These are phyloP conservation scores for Plectranthus barbatus DNA, from an alignment of 257 asterid species.

Conservation along the genomic window DNA sequence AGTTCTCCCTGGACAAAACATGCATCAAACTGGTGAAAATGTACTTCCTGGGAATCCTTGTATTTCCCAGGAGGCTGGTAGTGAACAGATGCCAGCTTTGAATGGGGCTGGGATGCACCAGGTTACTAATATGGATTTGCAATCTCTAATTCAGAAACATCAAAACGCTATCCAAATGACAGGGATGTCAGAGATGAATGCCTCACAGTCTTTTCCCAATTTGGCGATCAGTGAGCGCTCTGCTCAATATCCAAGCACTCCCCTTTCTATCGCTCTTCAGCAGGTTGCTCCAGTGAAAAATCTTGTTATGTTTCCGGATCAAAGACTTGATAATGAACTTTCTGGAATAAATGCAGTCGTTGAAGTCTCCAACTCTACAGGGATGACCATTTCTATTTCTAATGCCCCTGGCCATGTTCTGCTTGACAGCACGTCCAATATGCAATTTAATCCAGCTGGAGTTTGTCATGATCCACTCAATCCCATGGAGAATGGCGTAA, in stretches of 20 bases:
- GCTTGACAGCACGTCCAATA: slow-evolving; percentile 2
- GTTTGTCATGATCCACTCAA: slow-evolving; percentile 22
- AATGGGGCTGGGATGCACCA: slow-evolving; percentile 29
- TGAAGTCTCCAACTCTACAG: slow-evolving; percentile 24
- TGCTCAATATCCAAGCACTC: slow-evolving; percentile 27
- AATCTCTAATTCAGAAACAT: slow-evolving; percentile 31
- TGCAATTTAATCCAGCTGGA: slow-evolving; percentile 20
- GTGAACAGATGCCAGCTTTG: slow-evolving; percentile 20
- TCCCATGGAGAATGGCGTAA: slow-evolving; percentile 24
- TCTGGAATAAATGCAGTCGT: slow-evolving; percentile 26
- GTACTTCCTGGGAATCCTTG: slow-evolving; percentile 28
- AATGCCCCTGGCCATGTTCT: slow-evolving; percentile 17
- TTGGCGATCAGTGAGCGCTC: slow-evolving; percentile 28
- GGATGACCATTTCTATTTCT: slow-evolving; percentile 14
- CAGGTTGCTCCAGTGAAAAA: slow-evolving; percentile 17
- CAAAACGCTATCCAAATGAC: slow-evolving; percentile 29
- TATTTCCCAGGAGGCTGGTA: slow-evolving; percentile 23
- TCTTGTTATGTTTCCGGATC: slow-evolving; percentile 25
- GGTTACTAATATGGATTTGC: slow-evolving; percentile 19
- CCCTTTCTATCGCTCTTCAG: slow-evolving; percentile 16
- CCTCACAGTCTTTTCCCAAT: slow-evolving; percentile 27
- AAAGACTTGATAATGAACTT: slow-evolving; percentile 20
- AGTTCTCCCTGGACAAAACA: slow-evolving; percentile 30
- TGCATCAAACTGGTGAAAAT: slow-evolving; percentile 30
- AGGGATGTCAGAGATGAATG: slow-evolving; percentile 29